A percentile compares a stretch with the other conserved stretches of the same genome.
These are phyloP conservation scores for Rhynchosporium secalis DNA, from an alignment of 2,329 filamentous ascomycete species.

Conservation along the genomic window DNA sequence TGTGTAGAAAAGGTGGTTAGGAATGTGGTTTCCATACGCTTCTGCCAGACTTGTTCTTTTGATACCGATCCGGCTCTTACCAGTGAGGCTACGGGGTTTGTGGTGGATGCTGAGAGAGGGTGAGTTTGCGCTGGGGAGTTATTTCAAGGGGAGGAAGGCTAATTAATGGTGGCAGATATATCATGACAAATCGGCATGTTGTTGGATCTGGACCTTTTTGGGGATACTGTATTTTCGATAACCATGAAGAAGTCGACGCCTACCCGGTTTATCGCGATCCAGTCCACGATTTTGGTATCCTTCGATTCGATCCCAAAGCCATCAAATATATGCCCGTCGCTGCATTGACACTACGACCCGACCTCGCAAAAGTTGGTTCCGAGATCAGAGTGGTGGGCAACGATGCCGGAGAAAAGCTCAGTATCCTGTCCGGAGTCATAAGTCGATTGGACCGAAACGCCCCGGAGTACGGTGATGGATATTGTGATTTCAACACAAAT, in stretches of 20 bases:
- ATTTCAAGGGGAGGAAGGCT: neutral
- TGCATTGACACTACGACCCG: conserved; percentile 77
- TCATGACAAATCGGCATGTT: conserved; percentile 87
- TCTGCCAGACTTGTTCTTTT: conserved; percentile 96
- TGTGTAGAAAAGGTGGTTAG: conserved; percentile 93
- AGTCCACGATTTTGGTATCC: conserved; percentile 96
- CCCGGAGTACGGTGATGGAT: conserved; percentile 95
- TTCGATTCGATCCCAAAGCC: conserved; percentile 90
- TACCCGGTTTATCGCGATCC: conserved; percentile 97
- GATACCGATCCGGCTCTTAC: conserved; percentile 94
- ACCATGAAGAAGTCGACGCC: conserved; percentile 95
- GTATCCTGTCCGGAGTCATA: conserved; percentile 96
- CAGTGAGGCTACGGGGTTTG: conserved; percentile 95
- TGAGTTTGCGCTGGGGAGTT: conserved; percentile 36
- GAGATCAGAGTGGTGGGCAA: conserved; percentile 98
- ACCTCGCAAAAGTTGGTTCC: conserved; percentile 83
- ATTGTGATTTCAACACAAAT: conserved; percentile 93
- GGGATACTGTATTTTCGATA: conserved; percentile 98
- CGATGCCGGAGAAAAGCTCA: conserved; percentile 96
- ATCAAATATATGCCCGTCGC: conserved; percentile 97
- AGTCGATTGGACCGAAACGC: conserved; percentile 94
- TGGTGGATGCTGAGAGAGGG: conserved; percentile 91
- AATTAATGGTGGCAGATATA: conserved; percentile 56
- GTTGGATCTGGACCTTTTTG: conserved; percentile 95
- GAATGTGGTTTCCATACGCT: conserved; percentile 97